Evolutionary conservation across 2,329 filamentous ascomycete species (phyloP).

Genomic region (Aspergillus intermedius): DNA sequence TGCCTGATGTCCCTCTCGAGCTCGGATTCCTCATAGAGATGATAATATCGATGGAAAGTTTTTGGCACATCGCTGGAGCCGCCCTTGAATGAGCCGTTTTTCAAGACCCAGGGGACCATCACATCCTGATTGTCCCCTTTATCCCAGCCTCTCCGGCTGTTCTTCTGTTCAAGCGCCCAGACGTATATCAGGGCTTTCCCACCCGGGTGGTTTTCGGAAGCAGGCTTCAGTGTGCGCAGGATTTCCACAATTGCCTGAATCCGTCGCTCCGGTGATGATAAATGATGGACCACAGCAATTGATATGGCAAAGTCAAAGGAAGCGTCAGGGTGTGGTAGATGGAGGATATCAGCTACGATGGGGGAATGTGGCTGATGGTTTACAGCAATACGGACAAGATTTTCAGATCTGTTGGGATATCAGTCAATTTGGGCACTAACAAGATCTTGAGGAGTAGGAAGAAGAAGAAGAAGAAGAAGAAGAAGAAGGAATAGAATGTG

Average conservation of each 20-base stretch:
- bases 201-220: conserved; percentile 21
- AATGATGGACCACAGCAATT: conserved; percentile 89
- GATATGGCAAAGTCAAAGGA: conserved; percentile 83
- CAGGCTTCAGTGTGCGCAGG: conserved; percentile 54
- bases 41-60: conserved; percentile 86
- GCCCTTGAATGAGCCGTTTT: conserved; percentile 22
- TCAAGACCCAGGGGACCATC: conserved; percentile 90
- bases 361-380: conserved; percentile 58
- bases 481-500: conserved; percentile 6
- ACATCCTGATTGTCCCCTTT: conserved; percentile 79
- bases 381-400: conserved; percentile 52
- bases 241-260: conserved; percentile 66
- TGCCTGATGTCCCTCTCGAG: conserved; percentile 69
- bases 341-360: conserved; percentile 73
- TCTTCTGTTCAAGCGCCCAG: conserved; percentile 90
- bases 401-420: conserved; percentile 45
- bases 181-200: conserved; percentile 79
- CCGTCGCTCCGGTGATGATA: conserved; percentile 70
- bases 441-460: no score
- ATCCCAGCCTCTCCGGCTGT: conserved; percentile 82
- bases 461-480: conserved; percentile 1
- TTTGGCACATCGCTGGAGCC: conserved; percentile 24
- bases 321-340: conserved; percentile 65
- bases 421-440: neutral
- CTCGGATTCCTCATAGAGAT: conserved; percentile 81